A percentile compares a stretch with the other conserved stretches of the same genome.
Evolutionary conservation across 441 rosid species (phyloP).

Genomic region (Iberis amara): DNA sequence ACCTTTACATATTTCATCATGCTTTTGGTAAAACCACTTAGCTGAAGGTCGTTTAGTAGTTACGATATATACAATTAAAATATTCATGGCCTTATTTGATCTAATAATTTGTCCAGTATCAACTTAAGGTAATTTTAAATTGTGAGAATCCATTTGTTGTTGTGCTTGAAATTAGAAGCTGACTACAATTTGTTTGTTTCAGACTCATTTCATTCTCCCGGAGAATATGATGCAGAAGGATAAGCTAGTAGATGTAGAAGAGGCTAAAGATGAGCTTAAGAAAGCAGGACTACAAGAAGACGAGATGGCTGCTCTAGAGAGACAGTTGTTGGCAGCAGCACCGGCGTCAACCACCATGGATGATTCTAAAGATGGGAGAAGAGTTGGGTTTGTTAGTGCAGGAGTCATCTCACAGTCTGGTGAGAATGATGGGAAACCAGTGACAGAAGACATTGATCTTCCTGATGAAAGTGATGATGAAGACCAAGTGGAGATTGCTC

Average conservation of each 20-base stretch:
- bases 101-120: too few species aligned
- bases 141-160: neutral
- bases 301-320: slow-evolving; percentile 90
- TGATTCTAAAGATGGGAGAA: slow-evolving; percentile 46
- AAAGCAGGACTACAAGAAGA: slow-evolving; percentile 75
- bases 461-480: slow-evolving; percentile 86
- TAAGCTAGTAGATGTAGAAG: slow-evolving; percentile 63
- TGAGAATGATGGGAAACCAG: slow-evolving; percentile 38
- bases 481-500: slow-evolving; percentile 64
- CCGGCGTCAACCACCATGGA: slow-evolving; percentile 33
- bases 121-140: too few species aligned
- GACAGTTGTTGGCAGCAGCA: slow-evolving; percentile 53
- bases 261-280: slow-evolving; percentile 81
- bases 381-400: slow-evolving; percentile 85
- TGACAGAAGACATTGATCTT: slow-evolving; percentile 68
- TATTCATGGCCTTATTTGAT: too few species aligned
- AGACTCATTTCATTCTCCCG: slow-evolving; percentile 78
- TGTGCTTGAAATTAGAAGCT: neutral
- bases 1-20: too few species aligned
- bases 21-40: too few species aligned
- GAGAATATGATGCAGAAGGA: slow-evolving; percentile 90
- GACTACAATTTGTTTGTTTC: slow-evolving; percentile 22
- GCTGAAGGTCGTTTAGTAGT: too few species aligned
- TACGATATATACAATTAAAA: too few species aligned
- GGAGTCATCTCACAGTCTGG: slow-evolving; percentile 54